Evolutionary conservation across 345 rosid genomes (phyloP).

Genomic region (Salix caprea): DNA sequence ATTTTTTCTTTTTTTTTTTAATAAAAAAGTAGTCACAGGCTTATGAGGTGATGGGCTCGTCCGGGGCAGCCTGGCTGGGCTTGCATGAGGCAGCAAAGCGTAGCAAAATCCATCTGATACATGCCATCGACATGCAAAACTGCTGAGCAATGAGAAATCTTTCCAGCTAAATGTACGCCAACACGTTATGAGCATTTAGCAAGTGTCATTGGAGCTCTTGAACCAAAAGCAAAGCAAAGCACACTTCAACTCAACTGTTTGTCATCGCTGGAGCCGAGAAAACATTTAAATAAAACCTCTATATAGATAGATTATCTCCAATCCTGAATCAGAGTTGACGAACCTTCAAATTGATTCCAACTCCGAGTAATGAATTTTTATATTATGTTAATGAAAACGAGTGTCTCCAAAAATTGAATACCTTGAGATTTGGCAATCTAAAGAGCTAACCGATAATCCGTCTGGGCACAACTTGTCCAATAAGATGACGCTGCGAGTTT

Average conservation of each 20-base stretch:
- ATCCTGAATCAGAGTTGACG: background rate
- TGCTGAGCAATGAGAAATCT: no score
- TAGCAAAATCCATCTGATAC: no score
- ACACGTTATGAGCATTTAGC: background rate
- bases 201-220: no score
- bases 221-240: background rate
- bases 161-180: no score
- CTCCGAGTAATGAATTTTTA: background rate
- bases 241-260: background rate
- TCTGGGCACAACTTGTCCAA: background rate
- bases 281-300: background rate
- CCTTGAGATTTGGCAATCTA: slow-evolving; percentile 32
- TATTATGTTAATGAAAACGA: background rate
- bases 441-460: slow-evolving; percentile 21
- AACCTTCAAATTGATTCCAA: background rate
- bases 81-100: no score
- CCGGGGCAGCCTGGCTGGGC: background rate
- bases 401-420: background rate
- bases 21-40: no score
- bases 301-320: background rate
- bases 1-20: no score
- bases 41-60: background rate
- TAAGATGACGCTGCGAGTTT: background rate
- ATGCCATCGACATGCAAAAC: no score
- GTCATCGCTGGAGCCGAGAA: background rate